A percentile compares a stretch with the other conserved stretches of the same genome.
These are phyloP conservation scores for Coriolopsis trogii DNA, from an alignment of 1,284 basidiomycete species.

Conservation along the genomic window DNA sequence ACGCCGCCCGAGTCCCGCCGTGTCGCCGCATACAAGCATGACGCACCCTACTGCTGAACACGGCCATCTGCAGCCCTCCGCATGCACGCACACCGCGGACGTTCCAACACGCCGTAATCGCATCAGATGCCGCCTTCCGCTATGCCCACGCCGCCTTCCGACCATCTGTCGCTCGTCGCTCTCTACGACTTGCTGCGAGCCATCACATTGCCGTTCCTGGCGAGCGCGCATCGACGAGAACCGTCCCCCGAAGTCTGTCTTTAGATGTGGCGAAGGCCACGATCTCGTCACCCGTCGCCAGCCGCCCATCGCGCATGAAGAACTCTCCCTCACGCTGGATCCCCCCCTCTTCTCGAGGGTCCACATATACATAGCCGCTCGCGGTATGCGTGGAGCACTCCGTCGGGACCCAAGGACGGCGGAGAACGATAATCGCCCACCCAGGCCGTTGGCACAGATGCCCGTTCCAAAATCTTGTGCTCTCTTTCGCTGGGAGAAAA, in stretches of 20 bases:
- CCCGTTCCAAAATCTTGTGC: too few relatives aligned
- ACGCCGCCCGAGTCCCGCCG: neutral
- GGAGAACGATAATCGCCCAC: too few relatives aligned
- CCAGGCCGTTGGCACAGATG: too few relatives aligned
- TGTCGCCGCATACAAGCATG: neutral
- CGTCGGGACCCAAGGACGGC: too few relatives aligned
- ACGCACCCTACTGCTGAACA: neutral
- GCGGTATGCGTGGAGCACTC: neutral
- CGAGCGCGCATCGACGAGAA: too few relatives aligned
- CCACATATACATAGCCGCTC: too few relatives aligned
- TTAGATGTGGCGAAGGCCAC: too few relatives aligned
- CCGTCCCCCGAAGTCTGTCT: too few relatives aligned
- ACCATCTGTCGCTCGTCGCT: too few relatives aligned
- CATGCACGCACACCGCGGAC: neutral
- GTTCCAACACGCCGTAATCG: slow-evolving; percentile 16
- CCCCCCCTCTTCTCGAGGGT: too few relatives aligned
- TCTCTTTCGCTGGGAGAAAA: too few relatives aligned
- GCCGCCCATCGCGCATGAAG: neutral
- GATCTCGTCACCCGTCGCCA: neutral
- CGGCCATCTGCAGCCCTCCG: neutral
- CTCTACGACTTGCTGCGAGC: neutral
- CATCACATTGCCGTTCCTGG: neutral
- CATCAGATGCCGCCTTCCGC: slow-evolving; percentile 17
- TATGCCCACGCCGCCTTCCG: neutral
- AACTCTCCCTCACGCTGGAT: too few relatives aligned